Evolutionary conservation across 1,139 yeast genomes (phyloP), one percentile per base, ranked within the genome.

Genomic region (Lodderomyces metapsilosis): DNA sequence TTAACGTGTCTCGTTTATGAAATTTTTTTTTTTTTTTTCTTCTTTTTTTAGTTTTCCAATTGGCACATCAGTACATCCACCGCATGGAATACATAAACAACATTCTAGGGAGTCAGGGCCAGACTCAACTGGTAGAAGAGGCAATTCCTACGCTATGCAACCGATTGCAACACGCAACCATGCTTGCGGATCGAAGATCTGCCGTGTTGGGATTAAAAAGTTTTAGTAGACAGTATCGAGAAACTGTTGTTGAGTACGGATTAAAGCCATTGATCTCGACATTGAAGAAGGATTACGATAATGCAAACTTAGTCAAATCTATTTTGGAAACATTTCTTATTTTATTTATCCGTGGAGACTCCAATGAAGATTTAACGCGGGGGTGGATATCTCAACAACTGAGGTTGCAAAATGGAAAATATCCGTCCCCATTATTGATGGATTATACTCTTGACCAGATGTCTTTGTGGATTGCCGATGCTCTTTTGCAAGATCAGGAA

Each of bases 391-490:
- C 87, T 15, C 84, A 80, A 54, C 88, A 84, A 56, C 81, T 88
- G n/a, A 69, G 92, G 50, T 56, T 76, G n/a, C 86, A 82, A 52
- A 84, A 84, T 59, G 92, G 92, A 11, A 84, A 84, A 54, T 85
- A 85, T 51, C 91, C 94, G 0, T 84, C 94, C 3, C 96, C 96
- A 0, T 66, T 87, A 31, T 66, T 86, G 20, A 62, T 82, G 64
- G 78, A 76, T 34, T 76, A 77, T 33, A 61, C 74, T 8, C 77
- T 80, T 12, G 97, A 92, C 56, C 96, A 88, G 54, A 87, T 94
- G 52, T 87, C 96, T 0, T 66, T 89, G 47, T 91, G 97, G 96
- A 85, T 94, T 33, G 89, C 98, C 0, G 98, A 94, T 62, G 98
- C 89, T 52, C 71, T 94, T 53, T 86, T 92, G 2, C 94, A 88